Evolutionary conservation across 2,329 filamentous ascomycete species (phyloP), one percentile per base, ranked within the genome.

Genomic region (Ceratocystis harringtonii): DNA sequence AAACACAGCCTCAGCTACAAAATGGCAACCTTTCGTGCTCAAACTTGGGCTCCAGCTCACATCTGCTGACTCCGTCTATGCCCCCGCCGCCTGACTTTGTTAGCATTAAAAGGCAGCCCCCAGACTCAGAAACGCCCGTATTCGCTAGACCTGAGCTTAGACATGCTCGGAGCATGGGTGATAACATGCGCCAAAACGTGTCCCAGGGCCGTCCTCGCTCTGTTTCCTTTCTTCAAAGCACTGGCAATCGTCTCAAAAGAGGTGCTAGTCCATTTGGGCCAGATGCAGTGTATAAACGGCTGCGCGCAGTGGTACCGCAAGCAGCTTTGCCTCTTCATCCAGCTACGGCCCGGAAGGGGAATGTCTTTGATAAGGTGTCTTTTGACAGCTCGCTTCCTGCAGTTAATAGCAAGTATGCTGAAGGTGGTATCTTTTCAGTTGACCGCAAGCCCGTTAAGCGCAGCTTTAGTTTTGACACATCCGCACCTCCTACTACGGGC

Each of bases 91-190:
- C 68, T 28, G 57, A 61, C n/a, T 15, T 65, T 65, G 22, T 70
- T 68, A 10, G 17, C 10, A 64, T 65, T 25, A 68, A 68, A 48
- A 61, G 36, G 25, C 66, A 67, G 36, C 61, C 58, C 17, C 6
- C 57, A 4, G 66, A 64, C 25, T 32, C 50, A 5, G 62, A 65
- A 8, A 62, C 63, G 15, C 62, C 67, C 7, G 76, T 79, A 3
- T 85, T 85, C 69, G 76, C 81, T n/a, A 84, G 84, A 68, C 82
- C 82, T 1, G 81, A 84, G 68, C 72, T 84, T 44, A 80, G 78
- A 68, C 81, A 84, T 73, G 81, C 82, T 1, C 76, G 82, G 68
- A 84, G 81, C 71, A 79, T 77, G 32, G 80, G 80, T 17, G 77
- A 79, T 48, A 72, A 72, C 45, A 72, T 72, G 62, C 71, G 71